Evolutionary conservation across 225 moss, liverwort and hornwort genomes (phyloP), one percentile per base, ranked within the genome.

Genomic region (Antitrichia curtipendula): DNA sequence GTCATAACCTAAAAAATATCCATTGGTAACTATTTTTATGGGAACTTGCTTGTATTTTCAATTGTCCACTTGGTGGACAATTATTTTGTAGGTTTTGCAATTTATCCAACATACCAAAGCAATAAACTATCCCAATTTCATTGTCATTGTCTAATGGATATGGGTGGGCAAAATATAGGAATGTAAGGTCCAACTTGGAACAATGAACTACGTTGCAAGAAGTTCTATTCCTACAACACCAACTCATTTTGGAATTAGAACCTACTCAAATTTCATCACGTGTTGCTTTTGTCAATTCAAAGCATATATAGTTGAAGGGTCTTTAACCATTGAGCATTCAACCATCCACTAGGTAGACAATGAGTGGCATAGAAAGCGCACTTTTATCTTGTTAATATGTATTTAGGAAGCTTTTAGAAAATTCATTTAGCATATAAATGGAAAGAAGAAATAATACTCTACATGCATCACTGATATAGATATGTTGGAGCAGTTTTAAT

Each of bases 101-200:
- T 53, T 53, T 36, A 34, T 34, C 7, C 52, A 52, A 34, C 13
- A 75, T 29, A 17, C 2, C 2, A 72, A 75, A 14, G 22, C 22
- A 50, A 75, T 24, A 34, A 45, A 23, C 63, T 47, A 16, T 63
- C 3, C 7, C 12, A 34, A 36, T 63, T 36, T 49, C 6, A 49
- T 49, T 81, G 24, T 25, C 11, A 36, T 50, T 17, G 8, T 17
- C 8, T 10, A 16, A 36, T 49, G 11, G 12, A 24, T 4, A 27
- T 0, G 1, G 1, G 15, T 24, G 4, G 7, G 5, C 0, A 1
- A 0, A 3, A 32, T 62, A 45, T 6, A 53, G 3, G 24, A 36
- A 16, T 25, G 16, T 16, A 54, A n/a, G 25, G 25, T 38, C 16
- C 25, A 54, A 7, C 1, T 75, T 34, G 2, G 8, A 36, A 52